Conservation (phyloP, 148 eudicot genomes). For the Spergularia marina region DNA sequence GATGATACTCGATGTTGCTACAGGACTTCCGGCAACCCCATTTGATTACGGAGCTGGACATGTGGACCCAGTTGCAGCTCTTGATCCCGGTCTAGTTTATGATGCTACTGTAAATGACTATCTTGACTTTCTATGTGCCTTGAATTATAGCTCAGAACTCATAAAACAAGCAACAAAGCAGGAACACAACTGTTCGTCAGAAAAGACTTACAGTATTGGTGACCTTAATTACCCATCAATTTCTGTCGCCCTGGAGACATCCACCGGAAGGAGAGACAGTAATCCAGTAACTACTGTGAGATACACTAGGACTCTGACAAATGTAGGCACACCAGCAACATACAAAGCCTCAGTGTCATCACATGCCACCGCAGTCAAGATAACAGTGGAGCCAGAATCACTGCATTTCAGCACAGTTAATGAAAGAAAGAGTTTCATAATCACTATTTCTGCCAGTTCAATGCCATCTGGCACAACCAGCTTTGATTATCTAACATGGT, state of each 20-base stretch:
- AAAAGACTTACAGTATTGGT: conserved; percentile 43
- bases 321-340: conserved; percentile 67
- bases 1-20: conserved; percentile 54
- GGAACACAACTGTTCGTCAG: conserved; percentile 38
- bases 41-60: conserved; percentile 84
- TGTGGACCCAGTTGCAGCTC: conserved; percentile 62
- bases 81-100: conserved; percentile 83
- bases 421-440: conserved; percentile 64
- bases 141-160: conserved; percentile 48
- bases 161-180: conserved; percentile 40
- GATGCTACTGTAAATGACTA: conserved; percentile 56
- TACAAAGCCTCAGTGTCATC: conserved; percentile 61
- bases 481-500: conserved; percentile 70
- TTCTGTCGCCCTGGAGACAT: conserved; percentile 55
- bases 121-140: conserved; percentile 71
- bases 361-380: conserved; percentile 45
- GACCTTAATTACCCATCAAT: conserved; percentile 84
- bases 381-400: conserved; percentile 61
- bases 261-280: conserved; percentile 47
- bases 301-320: conserved; percentile 69
- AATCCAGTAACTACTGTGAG: conserved; percentile 38
- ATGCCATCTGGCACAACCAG: conserved; percentile 75
- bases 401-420: conserved; percentile 47
- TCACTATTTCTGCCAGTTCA: conserved; percentile 64
- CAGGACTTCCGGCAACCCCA: conserved; percentile 57